Base-by-base conservation (phyloP, 1,284 basidiomycete species). In the Rhodotorula sp. region DNA sequence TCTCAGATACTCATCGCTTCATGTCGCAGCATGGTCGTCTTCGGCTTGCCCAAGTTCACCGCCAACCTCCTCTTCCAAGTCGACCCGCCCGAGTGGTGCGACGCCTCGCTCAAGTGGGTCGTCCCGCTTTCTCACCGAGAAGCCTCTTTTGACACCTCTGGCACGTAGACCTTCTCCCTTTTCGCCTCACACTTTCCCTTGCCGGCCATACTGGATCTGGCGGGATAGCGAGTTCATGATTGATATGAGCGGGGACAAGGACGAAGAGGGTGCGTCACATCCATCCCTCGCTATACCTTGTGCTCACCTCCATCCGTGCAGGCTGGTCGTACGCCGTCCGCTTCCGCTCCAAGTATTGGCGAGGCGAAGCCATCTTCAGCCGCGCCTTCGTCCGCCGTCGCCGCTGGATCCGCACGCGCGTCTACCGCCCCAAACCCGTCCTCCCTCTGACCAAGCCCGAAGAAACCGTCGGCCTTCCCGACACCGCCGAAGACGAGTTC, bases 171-270 rank as follows among this genome's bases (percentile, higher is more conserved):
- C 62, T 24, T 60, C 46, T 16, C 65, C 73, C 1, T 70, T 65
- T 52, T 67, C 62, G 6, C 68, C 62, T 6, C 64, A 65, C 44
- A 65, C 70, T 44, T 69, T 57, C 44, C 68, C 71, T 0, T 66
- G 69, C 24, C 66, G 64, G n/a, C 73, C 71, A 2, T 68, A 68
- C 40, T 75, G 73, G 73, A 37, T 56, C 4, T 75, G 73, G 73
- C 58, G 65, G 16, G 64, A 75, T 52, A 60, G 46, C 20, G 66
- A 72, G 20, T 75, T 69, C 59, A 68, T 75, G 65, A 67, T 75
- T 24, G 73, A 75, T 54, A 73, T 72, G 68, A 51, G 56, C 16
- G 68, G 66, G 24, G 73, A 75, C 58, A 55, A 61, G 44, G 73
- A 75, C 50, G 70, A 74, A 22, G 67, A 71, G 28, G 72, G 72